phyloP scores from a whole-genome alignment of 768 basidiomycete species.

The Suillus clintonianus region DNA sequence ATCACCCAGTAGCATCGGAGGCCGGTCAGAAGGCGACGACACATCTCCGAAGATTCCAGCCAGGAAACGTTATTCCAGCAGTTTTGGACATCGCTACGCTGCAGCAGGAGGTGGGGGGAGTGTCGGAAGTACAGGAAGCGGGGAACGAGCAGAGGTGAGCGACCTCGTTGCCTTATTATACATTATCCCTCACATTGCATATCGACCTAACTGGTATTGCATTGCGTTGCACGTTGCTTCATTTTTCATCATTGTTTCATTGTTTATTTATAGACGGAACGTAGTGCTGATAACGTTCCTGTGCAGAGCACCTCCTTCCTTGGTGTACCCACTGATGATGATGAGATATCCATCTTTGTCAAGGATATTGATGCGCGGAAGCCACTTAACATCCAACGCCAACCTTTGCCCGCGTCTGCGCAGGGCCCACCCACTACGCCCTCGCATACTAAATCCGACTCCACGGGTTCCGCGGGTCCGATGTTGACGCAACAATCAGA shows the following conservation, averaged over 20 bases:
- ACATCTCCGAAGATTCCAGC: constrained; percentile 21
- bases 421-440: not conserved
- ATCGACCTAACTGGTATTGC: not conserved
- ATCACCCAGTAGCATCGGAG: constrained; percentile 43
- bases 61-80: constrained; percentile 74
- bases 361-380: constrained; percentile 74
- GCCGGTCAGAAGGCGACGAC: constrained; percentile 40
- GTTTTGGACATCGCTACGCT: constrained; percentile 72
- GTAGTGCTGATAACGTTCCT: not conserved
- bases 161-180: not conserved
- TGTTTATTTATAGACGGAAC: not conserved
- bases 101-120: constrained; percentile 36
- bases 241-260: not conserved
- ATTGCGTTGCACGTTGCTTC: not conserved
- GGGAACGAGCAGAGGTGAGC: constrained; percentile 30
- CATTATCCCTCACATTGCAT: not conserved
- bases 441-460: not conserved
- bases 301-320: constrained; percentile 45
- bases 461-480: constrained; percentile 37
- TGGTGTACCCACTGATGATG: constrained; percentile 61
- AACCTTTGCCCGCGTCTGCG: not conserved
- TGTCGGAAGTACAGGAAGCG: constrained; percentile 42
- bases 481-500: constrained; percentile 68
- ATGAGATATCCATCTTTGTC: constrained; percentile 77
- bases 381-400: constrained; percentile 41